Base-by-base conservation (phyloP, 331 rosid species). In the Saraca asoca region DNA sequence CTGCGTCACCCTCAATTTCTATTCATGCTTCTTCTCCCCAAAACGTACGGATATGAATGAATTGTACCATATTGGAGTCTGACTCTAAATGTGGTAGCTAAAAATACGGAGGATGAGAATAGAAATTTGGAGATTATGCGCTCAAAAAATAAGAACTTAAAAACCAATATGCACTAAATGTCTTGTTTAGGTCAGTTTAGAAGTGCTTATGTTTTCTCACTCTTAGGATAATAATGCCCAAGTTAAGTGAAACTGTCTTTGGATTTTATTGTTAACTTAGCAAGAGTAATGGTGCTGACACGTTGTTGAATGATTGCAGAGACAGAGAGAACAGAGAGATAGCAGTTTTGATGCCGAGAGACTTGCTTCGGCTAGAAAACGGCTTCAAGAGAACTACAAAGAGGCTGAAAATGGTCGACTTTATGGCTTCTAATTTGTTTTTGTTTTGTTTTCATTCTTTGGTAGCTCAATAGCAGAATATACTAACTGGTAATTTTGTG, bases 381-480 rank as follows among this genome's bases (percentile, higher is more conserved):
- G 99, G 82, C 99, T 94, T 62, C 97, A 94, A 50, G 99, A 73
- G 59, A 94, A 83, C 56, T 94, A 94, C 70, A 94, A 80, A 76
- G 99, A 94, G 48, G 97, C 97, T 61, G 96, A 94, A 81, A 94
- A 90, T 81, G 99, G 99, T 94, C 3, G 1, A 24, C 1, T 24
- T 24, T 24, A 24, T 24, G 3, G 31, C 3, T 24, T 24, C 1
- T 24, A 24, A 24, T 24, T 24, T 24, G 1, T 24, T 24, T 24
- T 24, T n/a, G n/a, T n/a, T n/a, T n/a, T n/a, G n/a, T n/a, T 24
- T 24, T 24, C 31, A 24, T 24, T 24, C 31, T 24, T 24, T 24
- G 31, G 31, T 24, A 24, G 31, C 3, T 24, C 1, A 24, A 24
- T 24, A 24, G 31, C 31, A 24, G n/a, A n/a, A 38, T 41, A 41